These are phyloP conservation scores for Aristolochia fimbriata DNA, from an alignment of 164 flowering plant genomes.

Conservation along the genomic window DNA sequence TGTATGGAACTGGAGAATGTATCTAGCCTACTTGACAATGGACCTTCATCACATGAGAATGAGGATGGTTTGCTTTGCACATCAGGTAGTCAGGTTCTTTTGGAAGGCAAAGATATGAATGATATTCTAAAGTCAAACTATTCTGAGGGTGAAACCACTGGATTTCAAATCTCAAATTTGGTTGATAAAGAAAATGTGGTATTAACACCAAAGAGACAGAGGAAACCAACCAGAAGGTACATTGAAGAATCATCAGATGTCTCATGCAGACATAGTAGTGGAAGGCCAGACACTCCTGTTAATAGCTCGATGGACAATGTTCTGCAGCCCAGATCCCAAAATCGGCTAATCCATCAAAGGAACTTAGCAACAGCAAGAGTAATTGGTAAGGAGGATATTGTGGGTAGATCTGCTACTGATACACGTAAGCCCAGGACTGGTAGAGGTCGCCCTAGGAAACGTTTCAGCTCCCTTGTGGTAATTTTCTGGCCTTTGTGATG, in stretches of 20 bases:
- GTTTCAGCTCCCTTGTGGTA: slow-evolving; percentile 21
- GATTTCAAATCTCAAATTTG: slow-evolving; percentile 3
- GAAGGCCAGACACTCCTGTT: slow-evolving; percentile 14
- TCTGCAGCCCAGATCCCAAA: slow-evolving; percentile 15
- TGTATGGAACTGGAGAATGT: slow-evolving; percentile 21
- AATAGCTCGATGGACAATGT: slow-evolving; percentile 13
- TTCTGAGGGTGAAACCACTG: slow-evolving; percentile 15
- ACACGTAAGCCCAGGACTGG: slow-evolving; percentile 16
- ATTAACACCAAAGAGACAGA: slow-evolving; percentile 36
- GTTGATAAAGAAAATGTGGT: slow-evolving; percentile 14
- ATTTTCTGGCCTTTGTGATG: too few species aligned
- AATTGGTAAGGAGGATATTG: slow-evolving; percentile 19
- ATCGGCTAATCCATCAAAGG: slow-evolving; percentile 16
- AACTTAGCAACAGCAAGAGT: slow-evolving; percentile 9
- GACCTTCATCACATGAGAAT: slow-evolving; percentile 16
- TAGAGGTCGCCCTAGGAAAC: slow-evolving; percentile 30
- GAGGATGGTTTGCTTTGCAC: slow-evolving; percentile 9
- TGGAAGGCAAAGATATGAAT: slow-evolving; percentile 1
- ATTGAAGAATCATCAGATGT: slow-evolving; percentile 46
- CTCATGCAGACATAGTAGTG: slow-evolving; percentile 16
- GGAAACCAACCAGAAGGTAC: slow-evolving; percentile 62
- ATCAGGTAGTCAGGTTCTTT: background rate
- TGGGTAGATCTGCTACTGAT: slow-evolving; percentile 39
- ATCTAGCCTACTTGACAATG: slow-evolving; percentile 17
- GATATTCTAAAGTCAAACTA: slow-evolving; percentile 11